Base-by-base conservation (phyloP, 176 grass and related monocot species). In the Triticum urartu region DNA sequence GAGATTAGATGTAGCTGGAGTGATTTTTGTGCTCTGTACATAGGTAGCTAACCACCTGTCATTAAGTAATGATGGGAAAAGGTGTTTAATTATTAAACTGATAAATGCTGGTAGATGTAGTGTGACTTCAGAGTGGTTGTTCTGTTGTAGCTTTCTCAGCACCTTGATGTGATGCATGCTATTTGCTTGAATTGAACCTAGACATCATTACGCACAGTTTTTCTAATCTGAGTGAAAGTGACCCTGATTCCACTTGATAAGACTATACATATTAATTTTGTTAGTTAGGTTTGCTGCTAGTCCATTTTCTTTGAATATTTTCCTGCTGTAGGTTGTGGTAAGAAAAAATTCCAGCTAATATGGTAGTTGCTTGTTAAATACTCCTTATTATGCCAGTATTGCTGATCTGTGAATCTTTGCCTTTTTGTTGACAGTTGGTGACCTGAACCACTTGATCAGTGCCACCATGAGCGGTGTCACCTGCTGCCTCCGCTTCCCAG, bases 381-480 rank as follows among this genome's bases (percentile, higher is more conserved):
- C 58, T 67, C 35, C 21, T 73, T 54, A 20, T 54, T 77, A 43
- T 20, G 20, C 11, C 13, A 24, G 3, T 70, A 24, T 85, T 42
- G 68, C 81, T 80, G 52, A 88, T 30, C 30, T 48, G 18, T 75
- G 32, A 74, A 32, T 71, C 3, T 88, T 88, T 84, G 9, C 2
- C 10, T 61, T 86, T 56, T 59, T 80, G 13, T 85, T 32, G 13
- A 75, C 93, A 94, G 93, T 94, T 83, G 93, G 93, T 30, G 93
- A 94, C 28, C 81, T 94, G 48, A 94, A 94, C 85, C 93, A 94
- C 78, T 65, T 94, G 81, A 95, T 95, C 50, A 92, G 88, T 45
- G 90, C 91, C 7, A 95, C 93, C 64, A 95, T 95, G 93, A 92
- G 88, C 3, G 91, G 93, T 62, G 91, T 95, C 43, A 95, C 93